Conservation (phyloP, 1,284 basidiomycete genomes). For the Cryptococcus deneoformans region DNA sequence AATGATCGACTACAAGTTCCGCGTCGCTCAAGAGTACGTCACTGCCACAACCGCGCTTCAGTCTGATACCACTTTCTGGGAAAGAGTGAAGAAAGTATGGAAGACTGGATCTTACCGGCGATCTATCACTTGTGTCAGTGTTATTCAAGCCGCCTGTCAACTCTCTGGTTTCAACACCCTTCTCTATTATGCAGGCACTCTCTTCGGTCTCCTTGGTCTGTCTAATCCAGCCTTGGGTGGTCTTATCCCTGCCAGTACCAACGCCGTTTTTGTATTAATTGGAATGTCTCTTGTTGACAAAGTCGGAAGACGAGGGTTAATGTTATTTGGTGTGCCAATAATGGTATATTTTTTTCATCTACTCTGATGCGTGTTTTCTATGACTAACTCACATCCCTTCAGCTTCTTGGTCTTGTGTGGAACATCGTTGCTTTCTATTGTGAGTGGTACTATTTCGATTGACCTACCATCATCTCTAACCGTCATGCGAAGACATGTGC, state of each 20-base stretch:
- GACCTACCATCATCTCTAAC: too few species aligned
- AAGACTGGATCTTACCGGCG: conserved; percentile 22
- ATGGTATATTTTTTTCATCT: conserved; percentile 11
- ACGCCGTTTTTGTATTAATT: conserved; percentile 34
- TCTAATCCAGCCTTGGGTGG: conserved; percentile 31
- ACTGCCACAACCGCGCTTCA: conserved; percentile 23
- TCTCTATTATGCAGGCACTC: conserved; percentile 37
- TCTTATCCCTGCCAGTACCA: conserved; percentile 14
- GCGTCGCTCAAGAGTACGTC: too few species aligned
- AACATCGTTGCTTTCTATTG: conserved; percentile 33
- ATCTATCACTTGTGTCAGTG: conserved; percentile 20
- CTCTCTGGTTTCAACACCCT: conserved; percentile 43
- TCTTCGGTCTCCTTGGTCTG: conserved; percentile 43
- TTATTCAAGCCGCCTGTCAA: conserved; percentile 24
- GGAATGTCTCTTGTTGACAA: conserved; percentile 38
- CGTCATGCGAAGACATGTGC: background rate
- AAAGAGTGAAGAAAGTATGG: conserved; percentile 15
- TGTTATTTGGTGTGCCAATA: conserved; percentile 21
- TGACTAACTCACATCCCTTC: background rate
- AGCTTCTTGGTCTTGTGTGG: conserved; percentile 28
- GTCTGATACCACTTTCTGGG: conserved; percentile 7
- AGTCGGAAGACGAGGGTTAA: conserved; percentile 36
- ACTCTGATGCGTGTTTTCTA: too few species aligned
- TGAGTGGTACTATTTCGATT: too few species aligned
- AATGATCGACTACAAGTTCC: conserved; percentile 25